phyloP scores from a whole-genome alignment of 352 stramenopile genomes.

The Pythium grandisporangium region DNA sequence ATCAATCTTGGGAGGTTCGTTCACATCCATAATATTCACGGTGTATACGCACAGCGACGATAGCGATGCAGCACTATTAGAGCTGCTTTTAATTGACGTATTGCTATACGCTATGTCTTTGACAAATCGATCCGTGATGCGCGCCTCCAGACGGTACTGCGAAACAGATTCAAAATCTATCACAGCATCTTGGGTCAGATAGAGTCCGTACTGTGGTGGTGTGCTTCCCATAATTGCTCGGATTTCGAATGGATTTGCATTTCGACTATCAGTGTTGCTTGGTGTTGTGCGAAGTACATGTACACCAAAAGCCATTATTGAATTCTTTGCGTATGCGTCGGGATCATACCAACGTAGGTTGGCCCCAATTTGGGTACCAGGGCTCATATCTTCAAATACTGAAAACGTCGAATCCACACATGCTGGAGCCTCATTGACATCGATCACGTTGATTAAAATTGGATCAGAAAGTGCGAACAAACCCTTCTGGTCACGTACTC shows the following conservation, averaged over 20 bases:
- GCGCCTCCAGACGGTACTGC: constrained; percentile 7
- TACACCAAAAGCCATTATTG: constrained; percentile 40
- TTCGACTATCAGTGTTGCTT: too few relatives aligned
- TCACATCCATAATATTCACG: constrained; percentile 30
- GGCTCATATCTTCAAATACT: constrained; percentile 19
- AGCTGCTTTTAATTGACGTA: too few relatives aligned
- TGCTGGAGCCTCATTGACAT: constrained; percentile 20
- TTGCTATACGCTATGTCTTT: background rate
- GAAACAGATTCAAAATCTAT: constrained; percentile 11
- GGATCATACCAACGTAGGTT: constrained; percentile 27
- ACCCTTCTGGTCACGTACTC: constrained; percentile 34
- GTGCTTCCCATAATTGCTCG: too few relatives aligned
- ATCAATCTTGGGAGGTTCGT: constrained; percentile 30
- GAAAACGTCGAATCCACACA: constrained; percentile 8
- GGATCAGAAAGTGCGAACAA: constrained; percentile 11
- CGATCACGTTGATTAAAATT: constrained; percentile 12
- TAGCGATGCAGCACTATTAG: too few relatives aligned
- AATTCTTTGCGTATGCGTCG: too few relatives aligned
- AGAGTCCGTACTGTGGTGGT: too few relatives aligned
- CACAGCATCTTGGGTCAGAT: constrained; percentile 1
- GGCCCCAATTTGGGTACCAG: constrained; percentile 12
- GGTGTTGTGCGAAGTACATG: too few relatives aligned
- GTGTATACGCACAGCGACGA: constrained; percentile 21
- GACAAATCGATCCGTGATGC: constrained; percentile 14
- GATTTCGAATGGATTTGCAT: too few relatives aligned